phyloP scores from a whole-genome alignment of 306 rosid species.

The Quercus alba region DNA sequence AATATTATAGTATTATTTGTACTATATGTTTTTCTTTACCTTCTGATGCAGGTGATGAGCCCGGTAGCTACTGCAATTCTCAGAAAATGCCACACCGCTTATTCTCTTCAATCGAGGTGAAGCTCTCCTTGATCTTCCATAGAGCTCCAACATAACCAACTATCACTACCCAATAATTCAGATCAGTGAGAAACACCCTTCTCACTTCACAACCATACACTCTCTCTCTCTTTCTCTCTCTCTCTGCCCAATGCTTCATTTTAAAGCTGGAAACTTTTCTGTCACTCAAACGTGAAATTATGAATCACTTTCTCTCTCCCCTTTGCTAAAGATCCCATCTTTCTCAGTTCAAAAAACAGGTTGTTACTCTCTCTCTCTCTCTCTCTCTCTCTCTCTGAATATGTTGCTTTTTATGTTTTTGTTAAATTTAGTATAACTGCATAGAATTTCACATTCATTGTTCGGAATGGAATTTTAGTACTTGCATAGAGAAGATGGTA shows the following conservation, averaged over 20 bases:
- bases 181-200: conserved; percentile 10
- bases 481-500: conserved; percentile 35
- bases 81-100: conserved; percentile 65
- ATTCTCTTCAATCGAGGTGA: conserved; percentile 79
- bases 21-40: conserved; percentile 8
- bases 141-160: conserved; percentile 28
- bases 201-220: not conserved
- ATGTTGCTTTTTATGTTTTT: conserved; percentile 16
- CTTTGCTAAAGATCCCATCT: conserved; percentile 25
- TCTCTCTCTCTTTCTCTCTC: conserved; percentile 10
- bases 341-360: conserved; percentile 46
- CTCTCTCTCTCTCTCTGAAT: not conserved
- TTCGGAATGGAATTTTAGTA: not conserved
- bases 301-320: conserved; percentile 20
- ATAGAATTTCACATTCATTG: not conserved
- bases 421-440: conserved; percentile 14
- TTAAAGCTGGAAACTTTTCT: conserved; percentile 19
- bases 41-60: conserved; percentile 42
- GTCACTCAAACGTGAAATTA: conserved; percentile 13
- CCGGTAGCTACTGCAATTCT: conserved; percentile 38
- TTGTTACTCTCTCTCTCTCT: conserved; percentile 27
- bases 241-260: conserved; percentile 16
- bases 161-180: not conserved
- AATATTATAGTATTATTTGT: not conserved
- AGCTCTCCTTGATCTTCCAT: conserved; percentile 41